Percentiles rank a stretch among this genome's conserved stretches.
Evolutionary conservation across 148 eudicot species (phyloP).

Genomic region (Vaccinium darrowii): DNA sequence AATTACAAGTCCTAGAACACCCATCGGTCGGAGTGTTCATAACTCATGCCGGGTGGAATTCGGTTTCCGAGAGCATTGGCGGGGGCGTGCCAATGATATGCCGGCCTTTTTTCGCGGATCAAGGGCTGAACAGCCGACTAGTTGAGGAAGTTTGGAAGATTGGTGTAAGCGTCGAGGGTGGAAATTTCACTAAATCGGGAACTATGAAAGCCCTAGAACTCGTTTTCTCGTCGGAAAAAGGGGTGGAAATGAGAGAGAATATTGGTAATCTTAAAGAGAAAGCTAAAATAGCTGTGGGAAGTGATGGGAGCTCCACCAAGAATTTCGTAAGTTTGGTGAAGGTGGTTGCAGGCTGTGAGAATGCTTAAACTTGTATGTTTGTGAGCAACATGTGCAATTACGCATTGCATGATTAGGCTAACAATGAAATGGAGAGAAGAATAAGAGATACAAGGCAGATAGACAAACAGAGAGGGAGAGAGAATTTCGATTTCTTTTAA

Average conservation of each 20-base stretch:
- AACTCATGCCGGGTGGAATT: slow-evolving; percentile 86
- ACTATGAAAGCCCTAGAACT: slow-evolving; percentile 26
- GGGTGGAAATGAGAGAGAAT: slow-evolving; percentile 29
- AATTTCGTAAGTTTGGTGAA: slow-evolving; percentile 29
- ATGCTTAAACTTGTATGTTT: not conserved
- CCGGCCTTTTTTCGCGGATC: slow-evolving; percentile 66
- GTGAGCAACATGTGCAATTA: not conserved
- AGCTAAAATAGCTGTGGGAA: slow-evolving; percentile 24
- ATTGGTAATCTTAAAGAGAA: slow-evolving; percentile 20
- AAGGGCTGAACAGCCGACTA: slow-evolving; percentile 41
- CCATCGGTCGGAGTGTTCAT: slow-evolving; percentile 52
- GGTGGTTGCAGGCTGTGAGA: slow-evolving; percentile 14
- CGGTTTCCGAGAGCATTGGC: slow-evolving; percentile 56
- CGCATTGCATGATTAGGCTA: not conserved
- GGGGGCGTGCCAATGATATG: slow-evolving; percentile 67
- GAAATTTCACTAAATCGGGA: slow-evolving; percentile 34
- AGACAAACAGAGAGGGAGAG: not conserved
- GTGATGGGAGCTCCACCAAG: slow-evolving; percentile 36
- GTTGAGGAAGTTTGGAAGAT: slow-evolving; percentile 46
- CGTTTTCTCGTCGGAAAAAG: slow-evolving; percentile 20
- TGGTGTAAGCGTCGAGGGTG: slow-evolving; percentile 46
- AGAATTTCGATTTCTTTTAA: not conserved
- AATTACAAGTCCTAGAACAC: slow-evolving; percentile 45
- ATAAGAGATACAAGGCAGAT: not conserved
- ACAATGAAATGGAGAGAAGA: not conserved